These are phyloP conservation scores for Trichoderma gamsii DNA, from an alignment of 495 filamentous ascomycete species.

Conservation along the genomic window DNA sequence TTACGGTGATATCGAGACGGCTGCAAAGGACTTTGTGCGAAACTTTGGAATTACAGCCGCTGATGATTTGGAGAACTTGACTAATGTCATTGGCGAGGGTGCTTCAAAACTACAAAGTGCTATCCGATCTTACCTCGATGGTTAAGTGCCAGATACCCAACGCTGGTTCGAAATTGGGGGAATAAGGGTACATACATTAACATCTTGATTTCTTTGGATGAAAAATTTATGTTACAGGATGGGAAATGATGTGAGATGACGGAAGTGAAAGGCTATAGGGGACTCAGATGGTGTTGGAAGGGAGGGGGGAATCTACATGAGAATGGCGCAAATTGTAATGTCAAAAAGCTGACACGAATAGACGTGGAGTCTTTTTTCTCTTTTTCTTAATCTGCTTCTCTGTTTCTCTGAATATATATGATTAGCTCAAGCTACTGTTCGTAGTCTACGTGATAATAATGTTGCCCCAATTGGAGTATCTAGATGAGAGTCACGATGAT, in stretches of 20 bases:
- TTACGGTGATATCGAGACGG: slow-evolving; percentile 83
- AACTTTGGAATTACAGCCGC: slow-evolving; percentile 92
- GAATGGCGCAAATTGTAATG: slow-evolving; percentile 12
- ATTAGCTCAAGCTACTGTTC: too few relatives aligned
- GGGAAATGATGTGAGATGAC: background rate
- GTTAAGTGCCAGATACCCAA: slow-evolving; percentile 20
- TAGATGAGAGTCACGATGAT: too few relatives aligned
- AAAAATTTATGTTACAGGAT: background rate
- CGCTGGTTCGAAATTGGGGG: background rate
- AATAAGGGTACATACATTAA: background rate
- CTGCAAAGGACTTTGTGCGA: slow-evolving; percentile 88
- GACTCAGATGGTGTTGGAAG: background rate
- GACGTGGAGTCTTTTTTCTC: background rate
- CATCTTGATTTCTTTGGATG: background rate
- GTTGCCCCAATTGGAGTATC: too few relatives aligned
- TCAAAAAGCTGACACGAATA: slow-evolving; percentile 2
- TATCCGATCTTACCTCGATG: slow-evolving; percentile 70
- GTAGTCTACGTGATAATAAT: too few relatives aligned
- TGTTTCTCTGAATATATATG: background rate
- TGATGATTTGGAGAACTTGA: slow-evolving; percentile 89
- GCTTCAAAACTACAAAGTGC: slow-evolving; percentile 81
- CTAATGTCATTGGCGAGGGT: slow-evolving; percentile 74
- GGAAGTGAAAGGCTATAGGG: background rate
- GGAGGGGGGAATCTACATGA: background rate
- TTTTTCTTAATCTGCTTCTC: background rate